A percentile compares a stretch with the other conserved stretches of the same genome.
phyloP scores from a whole-genome alignment of 2,329 filamentous ascomycete species.

The Camptophora hylomeconis region DNA sequence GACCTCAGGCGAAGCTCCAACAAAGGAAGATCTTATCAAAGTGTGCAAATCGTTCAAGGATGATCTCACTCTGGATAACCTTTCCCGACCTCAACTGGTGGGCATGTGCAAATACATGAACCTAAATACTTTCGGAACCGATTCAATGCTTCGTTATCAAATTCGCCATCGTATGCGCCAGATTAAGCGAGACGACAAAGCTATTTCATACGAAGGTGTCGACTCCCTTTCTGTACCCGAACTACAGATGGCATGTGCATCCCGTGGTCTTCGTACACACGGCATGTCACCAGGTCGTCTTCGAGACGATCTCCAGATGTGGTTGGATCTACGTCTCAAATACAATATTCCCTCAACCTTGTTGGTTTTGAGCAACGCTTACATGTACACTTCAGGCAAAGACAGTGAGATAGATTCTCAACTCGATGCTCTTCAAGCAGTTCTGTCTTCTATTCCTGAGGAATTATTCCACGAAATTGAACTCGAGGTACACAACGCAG shows the following conservation, averaged over 20 bases:
- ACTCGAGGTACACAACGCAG: conserved; percentile 90
- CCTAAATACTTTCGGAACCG: conserved; percentile 89
- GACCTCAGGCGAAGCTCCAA: conserved; percentile 79
- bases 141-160: conserved; percentile 95
- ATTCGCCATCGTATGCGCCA: conserved; percentile 96
- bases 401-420: conserved; percentile 74
- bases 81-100: conserved; percentile 87
- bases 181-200: conserved; percentile 94
- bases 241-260: conserved; percentile 81
- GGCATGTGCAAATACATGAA: conserved; percentile 99
- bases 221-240: conserved; percentile 87
- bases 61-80: conserved; percentile 90
- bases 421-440: conserved; percentile 83
- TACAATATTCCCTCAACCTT: conserved; percentile 94
- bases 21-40: conserved; percentile 84
- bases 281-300: conserved; percentile 80
- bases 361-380: conserved; percentile 89
- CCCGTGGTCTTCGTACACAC: conserved; percentile 82
- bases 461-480: conserved; percentile 99
- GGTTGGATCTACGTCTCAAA: conserved; percentile 85
- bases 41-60: conserved; percentile 99
- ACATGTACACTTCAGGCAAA: conserved; percentile 85
- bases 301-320: conserved; percentile 79
- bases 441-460: conserved; percentile 88
- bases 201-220: conserved; percentile 87